Percentiles rank a stretch among this genome's conserved stretches.
Evolutionary conservation across 1,139 yeast species (phyloP).

Genomic region (Meyerozyma sp.): DNA sequence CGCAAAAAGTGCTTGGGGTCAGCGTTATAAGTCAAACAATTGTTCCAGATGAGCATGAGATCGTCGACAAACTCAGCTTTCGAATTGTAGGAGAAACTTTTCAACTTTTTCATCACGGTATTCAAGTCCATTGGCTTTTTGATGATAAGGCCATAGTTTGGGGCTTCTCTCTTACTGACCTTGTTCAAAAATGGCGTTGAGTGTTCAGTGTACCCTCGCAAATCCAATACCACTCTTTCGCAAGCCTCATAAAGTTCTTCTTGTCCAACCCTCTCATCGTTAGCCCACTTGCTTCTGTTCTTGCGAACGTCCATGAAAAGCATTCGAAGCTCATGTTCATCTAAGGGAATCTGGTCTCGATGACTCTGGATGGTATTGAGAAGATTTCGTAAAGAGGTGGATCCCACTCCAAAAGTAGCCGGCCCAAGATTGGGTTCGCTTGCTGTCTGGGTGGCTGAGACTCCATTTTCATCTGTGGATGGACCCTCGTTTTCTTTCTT

Average conservation of each 20-base stretch:
- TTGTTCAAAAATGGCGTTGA: slow-evolving; percentile 93
- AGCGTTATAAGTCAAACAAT: slow-evolving; percentile 87
- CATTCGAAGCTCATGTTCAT: slow-evolving; percentile 82
- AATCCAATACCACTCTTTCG: slow-evolving; percentile 86
- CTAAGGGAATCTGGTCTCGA: slow-evolving; percentile 66
- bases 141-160: slow-evolving; percentile 85
- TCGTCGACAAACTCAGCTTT: slow-evolving; percentile 91
- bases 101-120: slow-evolving; percentile 87
- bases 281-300: slow-evolving; percentile 95
- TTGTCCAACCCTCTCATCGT: slow-evolving; percentile 91
- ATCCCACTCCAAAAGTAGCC: slow-evolving; percentile 61
- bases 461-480: background rate
- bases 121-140: slow-evolving; percentile 96
- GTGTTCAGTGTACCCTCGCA: slow-evolving; percentile 91
- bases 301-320: slow-evolving; percentile 89
- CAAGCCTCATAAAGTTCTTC: slow-evolving; percentile 97
- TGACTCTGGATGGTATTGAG: slow-evolving; percentile 72
- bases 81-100: slow-evolving; percentile 71
- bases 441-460: background rate
- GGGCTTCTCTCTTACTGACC: slow-evolving; percentile 96
- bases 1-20: slow-evolving; percentile 92
- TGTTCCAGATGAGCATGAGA: slow-evolving; percentile 90
- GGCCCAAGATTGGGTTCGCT: background rate
- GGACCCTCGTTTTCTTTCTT: slow-evolving; percentile 4
- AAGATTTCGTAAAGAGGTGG: slow-evolving; percentile 79